A percentile compares a stretch with the other conserved stretches of the same genome.
phyloP scores from a whole-genome alignment of 495 filamentous ascomycete genomes.

The Thozetella sp. region DNA sequence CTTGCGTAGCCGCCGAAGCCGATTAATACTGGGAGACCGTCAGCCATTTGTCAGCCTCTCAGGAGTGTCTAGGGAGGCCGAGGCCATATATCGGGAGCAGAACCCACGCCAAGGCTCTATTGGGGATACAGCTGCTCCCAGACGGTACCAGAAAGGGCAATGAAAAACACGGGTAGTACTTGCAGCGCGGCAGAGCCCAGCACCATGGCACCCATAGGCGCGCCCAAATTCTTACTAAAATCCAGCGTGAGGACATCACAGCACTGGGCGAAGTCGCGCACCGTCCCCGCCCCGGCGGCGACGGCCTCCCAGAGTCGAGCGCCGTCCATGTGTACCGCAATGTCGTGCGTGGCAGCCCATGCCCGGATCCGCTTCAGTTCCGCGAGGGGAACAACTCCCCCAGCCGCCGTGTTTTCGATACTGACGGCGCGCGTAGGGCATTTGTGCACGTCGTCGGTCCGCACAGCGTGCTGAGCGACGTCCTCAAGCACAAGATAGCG shows the following conservation, averaged over 20 bases:
- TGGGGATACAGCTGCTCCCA: no score
- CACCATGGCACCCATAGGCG: slow-evolving; percentile 80
- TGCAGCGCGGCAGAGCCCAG: slow-evolving; percentile 61
- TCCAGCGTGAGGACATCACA: slow-evolving; percentile 79
- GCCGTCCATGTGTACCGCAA: slow-evolving; percentile 77
- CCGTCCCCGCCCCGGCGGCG: slow-evolving; percentile 49
- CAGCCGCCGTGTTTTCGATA: slow-evolving; percentile 79
- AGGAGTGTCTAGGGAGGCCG: no score
- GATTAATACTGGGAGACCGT: no score
- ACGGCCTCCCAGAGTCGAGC: slow-evolving; percentile 78
- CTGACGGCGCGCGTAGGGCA: slow-evolving; percentile 72
- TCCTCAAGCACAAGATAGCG: slow-evolving; percentile 73
- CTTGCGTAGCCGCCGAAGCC: slow-evolving; percentile 75
- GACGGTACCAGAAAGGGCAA: no score
- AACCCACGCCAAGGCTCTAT: no score
- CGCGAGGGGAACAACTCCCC: slow-evolving; percentile 67
- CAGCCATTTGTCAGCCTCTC: no score
- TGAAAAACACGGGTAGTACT: no score
- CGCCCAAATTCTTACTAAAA: slow-evolving; percentile 82
- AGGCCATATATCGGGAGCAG: no score
- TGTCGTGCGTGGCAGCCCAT: slow-evolving; percentile 64
- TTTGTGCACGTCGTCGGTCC: slow-evolving; percentile 41
- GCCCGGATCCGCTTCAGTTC: slow-evolving; percentile 63
- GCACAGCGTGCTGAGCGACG: slow-evolving; percentile 46
- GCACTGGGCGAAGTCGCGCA: slow-evolving; percentile 64